phyloP scores from a whole-genome alignment of 192 early-diverging fungal species.

The Coemansia biformis region DNA sequence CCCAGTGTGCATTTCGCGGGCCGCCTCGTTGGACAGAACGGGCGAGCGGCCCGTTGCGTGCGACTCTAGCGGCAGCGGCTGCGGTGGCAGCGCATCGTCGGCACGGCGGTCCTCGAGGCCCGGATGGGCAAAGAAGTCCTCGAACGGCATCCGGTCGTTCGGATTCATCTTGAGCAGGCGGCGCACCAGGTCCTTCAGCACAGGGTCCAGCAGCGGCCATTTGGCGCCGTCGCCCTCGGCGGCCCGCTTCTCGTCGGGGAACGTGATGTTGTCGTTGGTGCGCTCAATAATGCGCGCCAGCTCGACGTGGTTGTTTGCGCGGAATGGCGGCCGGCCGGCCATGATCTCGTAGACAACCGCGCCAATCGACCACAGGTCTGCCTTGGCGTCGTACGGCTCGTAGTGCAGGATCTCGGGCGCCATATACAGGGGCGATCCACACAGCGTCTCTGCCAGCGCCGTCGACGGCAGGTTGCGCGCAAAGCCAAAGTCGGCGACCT shows the following conservation, averaged over 20 bases:
- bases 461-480: constrained; percentile 78
- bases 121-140: constrained; percentile 88
- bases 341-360: constrained; percentile 93
- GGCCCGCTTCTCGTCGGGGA: constrained; percentile 63
- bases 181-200: constrained; percentile 60
- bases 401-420: constrained; percentile 81
- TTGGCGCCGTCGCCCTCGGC: not conserved
- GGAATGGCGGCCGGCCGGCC: constrained; percentile 84
- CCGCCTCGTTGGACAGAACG: not conserved
- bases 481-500: constrained; percentile 98
- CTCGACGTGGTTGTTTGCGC: constrained; percentile 90
- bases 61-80: not conserved
- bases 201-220: constrained; percentile 14
- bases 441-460: constrained; percentile 90
- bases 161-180: constrained; percentile 82
- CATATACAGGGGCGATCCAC: constrained; percentile 97
- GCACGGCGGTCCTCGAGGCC: constrained; percentile 39
- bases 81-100: not conserved
- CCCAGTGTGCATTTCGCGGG: too few species aligned
- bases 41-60: not conserved
- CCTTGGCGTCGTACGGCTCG: constrained; percentile 91
- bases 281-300: constrained; percentile 85
- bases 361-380: constrained; percentile 95
- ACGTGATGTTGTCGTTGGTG: constrained; percentile 75
- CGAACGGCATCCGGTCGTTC: constrained; percentile 83